Conservation (phyloP, 768 basidiomycete species). For the Mycena indigotica region DNA sequence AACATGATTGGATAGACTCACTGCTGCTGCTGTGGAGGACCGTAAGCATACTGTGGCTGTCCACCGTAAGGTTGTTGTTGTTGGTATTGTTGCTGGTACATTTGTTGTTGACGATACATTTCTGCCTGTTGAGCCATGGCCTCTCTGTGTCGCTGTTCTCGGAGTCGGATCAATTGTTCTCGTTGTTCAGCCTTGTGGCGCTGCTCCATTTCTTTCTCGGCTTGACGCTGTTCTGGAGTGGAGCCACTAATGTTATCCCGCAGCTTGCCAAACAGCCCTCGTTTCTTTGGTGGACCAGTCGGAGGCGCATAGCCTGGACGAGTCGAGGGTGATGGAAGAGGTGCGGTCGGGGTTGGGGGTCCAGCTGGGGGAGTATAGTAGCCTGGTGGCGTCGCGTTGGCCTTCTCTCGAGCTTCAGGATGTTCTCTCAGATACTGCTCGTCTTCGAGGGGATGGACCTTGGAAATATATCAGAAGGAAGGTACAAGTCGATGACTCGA, state of each 20-base stretch:
- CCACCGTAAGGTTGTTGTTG: slow-evolving; percentile 34
- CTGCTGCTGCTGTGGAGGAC: slow-evolving; percentile 22
- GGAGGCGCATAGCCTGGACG: not conserved
- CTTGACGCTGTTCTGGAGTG: slow-evolving; percentile 60
- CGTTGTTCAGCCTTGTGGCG: slow-evolving; percentile 21
- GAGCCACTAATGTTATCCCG: slow-evolving; percentile 68
- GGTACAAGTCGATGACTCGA: too few species aligned
- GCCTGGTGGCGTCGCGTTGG: slow-evolving; percentile 8
- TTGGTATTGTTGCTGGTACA: slow-evolving; percentile 17
- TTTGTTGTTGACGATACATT: not conserved
- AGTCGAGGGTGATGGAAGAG: not conserved
- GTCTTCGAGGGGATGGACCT: slow-evolving; percentile 62
- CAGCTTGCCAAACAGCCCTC: slow-evolving; percentile 60
- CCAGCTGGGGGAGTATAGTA: slow-evolving; percentile 5
- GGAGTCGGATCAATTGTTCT: slow-evolving; percentile 34
- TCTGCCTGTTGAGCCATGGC: slow-evolving; percentile 8
- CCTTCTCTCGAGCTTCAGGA: slow-evolving; percentile 47
- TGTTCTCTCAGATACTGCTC: slow-evolving; percentile 61
- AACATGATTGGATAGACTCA: slow-evolving; percentile 24
- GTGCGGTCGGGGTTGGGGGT: not conserved
- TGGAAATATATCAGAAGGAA: not conserved
- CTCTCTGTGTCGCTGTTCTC: slow-evolving; percentile 37
- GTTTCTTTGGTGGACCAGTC: slow-evolving; percentile 32
- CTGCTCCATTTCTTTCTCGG: too few species aligned
- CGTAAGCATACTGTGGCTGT: slow-evolving; percentile 18